Evolutionary conservation across 1,284 basidiomycete species (phyloP).

Genomic region (Vanrija humicola): DNA sequence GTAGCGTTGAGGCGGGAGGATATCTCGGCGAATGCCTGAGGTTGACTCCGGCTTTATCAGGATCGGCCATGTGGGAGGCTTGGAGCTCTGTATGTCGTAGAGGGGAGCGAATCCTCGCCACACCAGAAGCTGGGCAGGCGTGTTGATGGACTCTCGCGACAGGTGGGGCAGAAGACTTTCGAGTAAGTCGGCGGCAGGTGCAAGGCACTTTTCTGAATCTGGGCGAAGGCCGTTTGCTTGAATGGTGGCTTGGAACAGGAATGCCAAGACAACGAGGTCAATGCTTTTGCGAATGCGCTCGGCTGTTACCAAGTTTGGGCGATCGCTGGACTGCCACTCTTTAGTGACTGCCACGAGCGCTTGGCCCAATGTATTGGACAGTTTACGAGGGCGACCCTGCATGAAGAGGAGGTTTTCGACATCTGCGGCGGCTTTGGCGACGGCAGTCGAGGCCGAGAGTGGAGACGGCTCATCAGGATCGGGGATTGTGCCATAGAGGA

Average conservation of each 20-base stretch:
- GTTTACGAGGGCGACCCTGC: constrained; percentile 58
- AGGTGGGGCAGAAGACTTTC: constrained; percentile 17
- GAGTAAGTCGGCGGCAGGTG: constrained; percentile 15
- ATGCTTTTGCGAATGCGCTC: constrained; percentile 63
- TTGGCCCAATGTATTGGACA: constrained; percentile 63
- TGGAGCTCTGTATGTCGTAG: constrained; percentile 40
- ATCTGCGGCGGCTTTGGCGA: constrained; percentile 16
- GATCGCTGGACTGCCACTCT: constrained; percentile 53
- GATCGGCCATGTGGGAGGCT: constrained; percentile 53
- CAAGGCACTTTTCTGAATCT: constrained; percentile 20
- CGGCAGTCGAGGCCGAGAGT: too few relatives aligned
- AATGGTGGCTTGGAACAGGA: constrained; percentile 67
- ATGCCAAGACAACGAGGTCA: constrained; percentile 62
- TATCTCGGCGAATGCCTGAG: constrained; percentile 63
- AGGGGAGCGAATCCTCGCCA: constrained; percentile 64
- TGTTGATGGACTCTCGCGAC: constrained; percentile 4
- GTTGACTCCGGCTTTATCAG: constrained; percentile 60
- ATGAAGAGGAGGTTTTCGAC: constrained; percentile 36
- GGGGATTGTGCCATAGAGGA: constrained; percentile 64
- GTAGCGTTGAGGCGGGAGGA: constrained; percentile 45
- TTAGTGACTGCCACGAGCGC: constrained; percentile 55
- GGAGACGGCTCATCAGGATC: constrained; percentile 17
- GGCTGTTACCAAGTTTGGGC: constrained; percentile 49
- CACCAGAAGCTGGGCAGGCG: constrained; percentile 50
- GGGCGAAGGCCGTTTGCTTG: constrained; percentile 58